Evolutionary conservation across 495 filamentous ascomycete species (phyloP).

Genomic region (Penicillium manginii): DNA sequence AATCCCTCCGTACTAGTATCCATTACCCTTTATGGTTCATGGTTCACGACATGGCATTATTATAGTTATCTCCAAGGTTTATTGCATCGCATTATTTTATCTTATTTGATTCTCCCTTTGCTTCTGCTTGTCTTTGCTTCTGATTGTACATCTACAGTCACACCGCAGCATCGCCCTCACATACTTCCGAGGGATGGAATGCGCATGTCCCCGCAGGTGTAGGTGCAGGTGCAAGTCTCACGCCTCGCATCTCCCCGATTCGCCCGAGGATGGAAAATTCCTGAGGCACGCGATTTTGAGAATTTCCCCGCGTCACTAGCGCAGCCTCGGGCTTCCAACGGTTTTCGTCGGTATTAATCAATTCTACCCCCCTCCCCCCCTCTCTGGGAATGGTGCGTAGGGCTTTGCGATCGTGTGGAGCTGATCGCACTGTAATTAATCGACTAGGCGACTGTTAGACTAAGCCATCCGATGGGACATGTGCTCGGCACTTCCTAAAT

Average conservation of each 20-base stretch:
- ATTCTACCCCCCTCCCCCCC: background rate
- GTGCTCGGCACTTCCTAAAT: background rate
- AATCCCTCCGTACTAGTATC: too few relatives aligned
- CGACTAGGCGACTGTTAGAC: constrained; percentile 2
- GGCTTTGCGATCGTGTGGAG: constrained; percentile 8
- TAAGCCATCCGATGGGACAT: background rate
- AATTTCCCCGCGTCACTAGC: constrained; percentile 18
- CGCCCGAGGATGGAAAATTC: constrained; percentile 1
- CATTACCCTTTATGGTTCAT: too few relatives aligned
- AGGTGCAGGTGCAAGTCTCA: background rate
- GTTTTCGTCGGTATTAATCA: constrained; percentile 11
- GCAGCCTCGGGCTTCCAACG: constrained; percentile 16
- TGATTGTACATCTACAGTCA: too few relatives aligned
- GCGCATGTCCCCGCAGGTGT: background rate
- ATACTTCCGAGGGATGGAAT: constrained; percentile 1
- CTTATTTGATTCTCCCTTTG: too few relatives aligned
- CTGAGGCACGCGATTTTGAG: background rate
- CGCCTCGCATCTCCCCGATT: constrained; percentile 5
- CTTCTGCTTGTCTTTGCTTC: too few relatives aligned
- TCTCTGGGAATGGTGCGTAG: constrained; percentile 1
- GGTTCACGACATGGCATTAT: too few relatives aligned
- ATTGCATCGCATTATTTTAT: too few relatives aligned
- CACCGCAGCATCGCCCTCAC: too few relatives aligned
- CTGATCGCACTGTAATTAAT: constrained; percentile 10
- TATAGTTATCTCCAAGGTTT: too few relatives aligned